Evolutionary conservation across 148 eudicot genomes (phyloP), one percentile per base, ranked within the genome.

Genomic region (Rhododendron ferrugineum): DNA sequence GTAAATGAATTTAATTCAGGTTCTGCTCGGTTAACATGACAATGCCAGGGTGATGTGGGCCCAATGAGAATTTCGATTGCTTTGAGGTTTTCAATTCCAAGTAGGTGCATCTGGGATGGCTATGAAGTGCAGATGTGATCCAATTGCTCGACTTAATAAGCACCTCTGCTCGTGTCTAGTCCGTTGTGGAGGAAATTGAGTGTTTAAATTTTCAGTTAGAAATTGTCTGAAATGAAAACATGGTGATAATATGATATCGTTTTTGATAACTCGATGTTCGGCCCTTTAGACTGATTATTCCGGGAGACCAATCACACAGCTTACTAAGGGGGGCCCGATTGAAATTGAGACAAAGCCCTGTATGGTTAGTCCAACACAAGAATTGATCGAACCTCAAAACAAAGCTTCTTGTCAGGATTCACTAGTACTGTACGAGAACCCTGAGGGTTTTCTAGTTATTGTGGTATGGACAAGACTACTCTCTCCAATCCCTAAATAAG

Each of bases 51-150:
- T 23, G 16, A 16, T 73, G 78, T 36, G 78, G 78, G 23, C 46
- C 78, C 2, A 36, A 34, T 34, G 78, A 44, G 5, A 73, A 73
- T 16, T 73, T 18, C 16, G 46, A 73, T 1, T 73, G 78, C 78
- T 73, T 73, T n/a, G 46, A 16, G 15, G 44, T 22, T 8, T 36
- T 74, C 3, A 74, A 74, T 74, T 18, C 78, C 40, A 36, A 74
- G n/a, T 74, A 74, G 78, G 78, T 32, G 78, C 78, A 37, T 16
- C 78, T 6, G 47, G 78, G 47, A 74, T 37, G 78, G 78, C 78
- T 36, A 18, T 36, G 46, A 74, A 74, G 10, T 74, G 47, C 46
- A 37, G 47, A 18, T 74, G 78, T 36, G n/a, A 34, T 74, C 44
- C 40, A 15, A 18, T 20, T 36, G 47, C 46, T 37, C 11, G 7